phyloP scores from a whole-genome alignment of 192 early-diverging fungal genomes.

The Coemansia sp. region DNA sequence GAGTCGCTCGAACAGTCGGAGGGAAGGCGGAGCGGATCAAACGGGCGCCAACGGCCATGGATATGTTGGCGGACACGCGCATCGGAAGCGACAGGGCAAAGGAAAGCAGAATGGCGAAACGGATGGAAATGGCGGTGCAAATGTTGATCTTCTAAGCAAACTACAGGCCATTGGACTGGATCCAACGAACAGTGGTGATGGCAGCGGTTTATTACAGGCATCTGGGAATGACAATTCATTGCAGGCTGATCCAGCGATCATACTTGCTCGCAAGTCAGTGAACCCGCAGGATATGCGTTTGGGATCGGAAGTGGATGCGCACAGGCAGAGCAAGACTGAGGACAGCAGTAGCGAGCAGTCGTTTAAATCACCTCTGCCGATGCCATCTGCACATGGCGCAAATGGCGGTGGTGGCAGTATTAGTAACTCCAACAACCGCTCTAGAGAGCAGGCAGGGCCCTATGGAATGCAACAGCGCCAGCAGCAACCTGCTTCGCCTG shows the following conservation, averaged over 20 bases:
- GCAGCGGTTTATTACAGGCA: constrained; percentile 4
- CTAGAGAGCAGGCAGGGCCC: not conserved
- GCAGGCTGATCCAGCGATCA: constrained; percentile 35
- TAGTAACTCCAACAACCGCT: not conserved
- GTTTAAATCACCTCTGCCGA: constrained; percentile 37
- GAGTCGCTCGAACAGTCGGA: constrained; percentile 50
- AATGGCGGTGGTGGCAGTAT: constrained; percentile 1
- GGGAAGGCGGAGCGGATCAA: constrained; percentile 12
- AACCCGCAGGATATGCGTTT: constrained; percentile 22
- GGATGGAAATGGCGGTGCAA: not conserved
- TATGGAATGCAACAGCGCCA: constrained; percentile 1
- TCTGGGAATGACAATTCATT: constrained; percentile 13
- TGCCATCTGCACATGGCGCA: constrained; percentile 13
- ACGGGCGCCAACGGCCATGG: constrained; percentile 1
- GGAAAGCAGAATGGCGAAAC: not conserved
- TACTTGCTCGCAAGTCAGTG: constrained; percentile 46
- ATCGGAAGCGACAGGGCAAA: constrained; percentile 8
- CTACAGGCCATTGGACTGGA: constrained; percentile 50
- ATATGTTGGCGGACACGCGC: constrained; percentile 19
- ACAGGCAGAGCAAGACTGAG: not conserved
- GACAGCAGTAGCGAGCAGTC: not conserved
- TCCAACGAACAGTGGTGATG: constrained; percentile 4
- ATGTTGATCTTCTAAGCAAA: constrained; percentile 32
- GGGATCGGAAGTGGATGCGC: not conserved
- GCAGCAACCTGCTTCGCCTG: constrained; percentile 30